Evolutionary conservation across 176 grass and related monocot species (phyloP).

Genomic region (Phoenix roebelenii): DNA sequence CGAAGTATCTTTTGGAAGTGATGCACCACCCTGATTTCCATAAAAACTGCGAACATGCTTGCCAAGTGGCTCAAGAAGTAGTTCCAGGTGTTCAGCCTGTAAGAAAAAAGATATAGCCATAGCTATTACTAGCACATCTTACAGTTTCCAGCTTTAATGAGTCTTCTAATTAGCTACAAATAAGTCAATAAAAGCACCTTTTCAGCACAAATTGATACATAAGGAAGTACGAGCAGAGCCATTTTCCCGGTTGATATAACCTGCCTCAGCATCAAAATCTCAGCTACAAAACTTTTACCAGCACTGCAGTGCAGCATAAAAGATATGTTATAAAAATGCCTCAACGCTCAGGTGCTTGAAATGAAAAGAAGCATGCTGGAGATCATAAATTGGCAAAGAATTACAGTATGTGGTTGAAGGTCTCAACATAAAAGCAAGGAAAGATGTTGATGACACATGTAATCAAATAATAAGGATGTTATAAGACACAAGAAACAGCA

Average conservation of each 20-base stretch:
- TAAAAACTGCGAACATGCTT: slow-evolving; percentile 91
- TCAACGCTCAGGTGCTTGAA: too few species aligned
- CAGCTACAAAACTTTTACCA: slow-evolving; percentile 98
- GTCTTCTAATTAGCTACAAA: too few species aligned
- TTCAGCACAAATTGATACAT: slow-evolving; percentile 89
- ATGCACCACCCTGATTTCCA: slow-evolving; percentile 70
- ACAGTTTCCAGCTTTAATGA: not conserved
- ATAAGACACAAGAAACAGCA: too few species aligned
- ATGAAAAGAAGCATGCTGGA: too few species aligned
- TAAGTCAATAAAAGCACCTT: slow-evolving; percentile 38
- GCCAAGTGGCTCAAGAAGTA: slow-evolving; percentile 88
- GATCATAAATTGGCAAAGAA: too few species aligned
- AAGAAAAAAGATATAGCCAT: slow-evolving; percentile 10
- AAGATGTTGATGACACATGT: too few species aligned
- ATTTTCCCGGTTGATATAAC: slow-evolving; percentile 78
- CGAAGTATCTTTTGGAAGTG: slow-evolving; percentile 87
- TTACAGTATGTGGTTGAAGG: too few species aligned
- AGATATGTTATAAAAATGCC: too few species aligned
- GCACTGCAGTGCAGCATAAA: slow-evolving; percentile 33
- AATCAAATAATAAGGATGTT: too few species aligned
- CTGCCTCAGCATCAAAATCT: slow-evolving; percentile 88
- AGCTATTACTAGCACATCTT: not conserved
- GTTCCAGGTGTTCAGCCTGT: slow-evolving; percentile 85
- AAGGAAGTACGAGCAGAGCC: slow-evolving; percentile 90
- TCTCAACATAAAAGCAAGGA: too few species aligned